A percentile compares a stretch with the other conserved stretches of the same genome.
phyloP scores from a whole-genome alignment of 2,329 filamentous ascomycete species.

The Blastomyces parvus region DNA sequence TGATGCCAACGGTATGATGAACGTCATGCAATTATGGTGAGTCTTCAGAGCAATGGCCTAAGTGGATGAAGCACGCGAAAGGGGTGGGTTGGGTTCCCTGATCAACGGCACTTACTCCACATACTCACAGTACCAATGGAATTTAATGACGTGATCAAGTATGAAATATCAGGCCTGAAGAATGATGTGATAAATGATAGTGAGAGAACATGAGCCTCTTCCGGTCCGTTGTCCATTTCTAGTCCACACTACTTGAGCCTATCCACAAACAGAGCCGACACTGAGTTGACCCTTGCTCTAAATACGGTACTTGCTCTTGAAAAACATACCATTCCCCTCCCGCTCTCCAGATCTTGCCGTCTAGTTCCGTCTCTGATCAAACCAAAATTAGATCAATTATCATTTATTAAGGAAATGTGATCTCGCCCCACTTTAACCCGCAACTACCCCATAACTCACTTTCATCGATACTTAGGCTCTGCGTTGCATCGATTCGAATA shows the following conservation, averaged over 20 bases:
- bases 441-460: not conserved
- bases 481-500: not conserved
- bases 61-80: not conserved
- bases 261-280: not conserved
- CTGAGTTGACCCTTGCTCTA: not conserved
- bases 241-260: not conserved
- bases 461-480: not conserved
- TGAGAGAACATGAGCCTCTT: not conserved
- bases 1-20: conserved; percentile 98
- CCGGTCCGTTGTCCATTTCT: not conserved
- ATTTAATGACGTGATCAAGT: not conserved
- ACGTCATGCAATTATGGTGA: conserved; percentile 50
- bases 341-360: not conserved
- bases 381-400: not conserved
- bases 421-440: not conserved
- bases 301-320: not conserved
- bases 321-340: not conserved
- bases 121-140: not conserved
- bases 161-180: not conserved
- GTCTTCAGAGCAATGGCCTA: not conserved
- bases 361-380: not conserved
- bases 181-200: not conserved
- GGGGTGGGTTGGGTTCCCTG: not conserved
- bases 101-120: not conserved
- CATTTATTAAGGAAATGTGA: not conserved